Conservation (phyloP, 257 asterid species). For the Petunia axillaris region DNA sequence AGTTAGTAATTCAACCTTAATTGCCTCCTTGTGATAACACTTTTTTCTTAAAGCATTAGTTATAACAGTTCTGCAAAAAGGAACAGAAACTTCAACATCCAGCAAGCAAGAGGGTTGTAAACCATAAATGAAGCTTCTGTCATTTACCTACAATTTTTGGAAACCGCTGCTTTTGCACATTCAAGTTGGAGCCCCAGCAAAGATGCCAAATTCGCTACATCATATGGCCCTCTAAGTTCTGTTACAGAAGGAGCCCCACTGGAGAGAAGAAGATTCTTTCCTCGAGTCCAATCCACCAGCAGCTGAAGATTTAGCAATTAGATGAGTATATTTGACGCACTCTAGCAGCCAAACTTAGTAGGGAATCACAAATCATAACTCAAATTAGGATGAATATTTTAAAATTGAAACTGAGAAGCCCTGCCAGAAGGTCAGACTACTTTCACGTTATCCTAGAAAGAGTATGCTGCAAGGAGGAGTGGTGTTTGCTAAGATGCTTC, state of each 20-base stretch:
- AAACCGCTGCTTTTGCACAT: conserved; percentile 83
- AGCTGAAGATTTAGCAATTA: conserved; percentile 54
- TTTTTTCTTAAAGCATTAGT: conserved; percentile 70
- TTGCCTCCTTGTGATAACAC: conserved; percentile 69
- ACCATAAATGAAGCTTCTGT: conserved; percentile 12
- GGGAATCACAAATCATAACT: conserved; percentile 21
- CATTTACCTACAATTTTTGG: conserved; percentile 82
- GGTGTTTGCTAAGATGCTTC: conserved; percentile 5
- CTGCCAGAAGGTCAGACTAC: not conserved
- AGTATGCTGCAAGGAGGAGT: not conserved
- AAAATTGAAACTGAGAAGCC: not conserved
- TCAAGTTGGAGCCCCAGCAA: conserved; percentile 70
- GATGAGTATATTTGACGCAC: conserved; percentile 27
- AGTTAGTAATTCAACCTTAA: conserved; percentile 71
- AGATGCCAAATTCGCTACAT: conserved; percentile 74
- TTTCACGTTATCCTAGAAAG: not conserved
- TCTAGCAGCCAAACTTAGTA: conserved; percentile 4
- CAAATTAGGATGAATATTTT: conserved; percentile 5
- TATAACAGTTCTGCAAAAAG: conserved; percentile 65
- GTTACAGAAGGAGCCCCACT: conserved; percentile 80
- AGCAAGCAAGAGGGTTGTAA: not conserved
- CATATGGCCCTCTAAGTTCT: conserved; percentile 87
- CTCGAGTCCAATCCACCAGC: conserved; percentile 91
- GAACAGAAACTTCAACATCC: conserved; percentile 20
- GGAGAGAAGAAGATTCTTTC: conserved; percentile 71